Base-by-base conservation (phyloP, 208 protist species). In the Porcisia hertigi region DNA sequence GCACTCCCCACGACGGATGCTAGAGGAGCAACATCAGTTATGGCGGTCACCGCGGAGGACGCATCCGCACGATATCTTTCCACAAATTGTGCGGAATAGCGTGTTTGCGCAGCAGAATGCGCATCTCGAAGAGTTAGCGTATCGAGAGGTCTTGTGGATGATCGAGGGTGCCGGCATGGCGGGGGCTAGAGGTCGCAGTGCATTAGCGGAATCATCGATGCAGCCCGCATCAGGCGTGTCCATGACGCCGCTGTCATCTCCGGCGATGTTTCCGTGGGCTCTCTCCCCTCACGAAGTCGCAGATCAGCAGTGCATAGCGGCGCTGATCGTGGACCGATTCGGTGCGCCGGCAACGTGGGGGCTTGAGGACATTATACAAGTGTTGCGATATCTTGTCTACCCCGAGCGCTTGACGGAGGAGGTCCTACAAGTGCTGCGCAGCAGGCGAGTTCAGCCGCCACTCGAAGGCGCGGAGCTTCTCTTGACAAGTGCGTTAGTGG, bases 61-160 rank as follows among this genome's bases (percentile, higher is more conserved):
- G 2, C 76, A 86, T 55, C 20, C 45, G 34, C 81, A 85, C 69
- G 18, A 16, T 23, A 4, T 34, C 49, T 84, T 84, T 30, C 80
- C 80, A 1, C 39, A 71, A 12, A 20, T 69, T 1, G 80, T 84
- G 45, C 75, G 57, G 43, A 64, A 45, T 11, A 84, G 80, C 65
- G 65, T 73, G 36, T 84, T 76, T 63, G 75, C 72, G 18, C 30
- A 8, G 54, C 80, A 84, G 18, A 30, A 71, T n/a, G 45, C 47
- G 41, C 41, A 43, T 23, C 60, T 84, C 45, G 80, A 71, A 59
- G 36, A 67, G 71, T 20, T 81, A 65, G 77, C 36, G 49, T 73
- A 43, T 41, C 54, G 65, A 20, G 77, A 81, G 49, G 49, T 58
- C 23, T 18, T 76, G 53, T 72, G 64, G 71, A 58, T 81, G 18